phyloP scores from a whole-genome alignment of 1,139 yeast species.

The Blastobotrys proliferans region DNA sequence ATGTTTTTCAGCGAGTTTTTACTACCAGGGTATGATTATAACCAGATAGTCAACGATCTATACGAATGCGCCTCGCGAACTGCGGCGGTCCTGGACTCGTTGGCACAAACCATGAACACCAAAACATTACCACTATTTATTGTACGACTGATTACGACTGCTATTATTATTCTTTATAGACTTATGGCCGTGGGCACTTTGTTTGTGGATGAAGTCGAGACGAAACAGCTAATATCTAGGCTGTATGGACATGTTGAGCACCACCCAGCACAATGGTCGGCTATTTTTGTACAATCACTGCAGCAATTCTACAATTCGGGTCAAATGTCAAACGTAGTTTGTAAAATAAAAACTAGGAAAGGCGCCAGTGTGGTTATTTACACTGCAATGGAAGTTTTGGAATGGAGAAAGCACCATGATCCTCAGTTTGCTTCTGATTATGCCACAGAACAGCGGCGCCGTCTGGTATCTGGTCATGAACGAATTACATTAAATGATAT shows the following conservation, averaged over 20 bases:
- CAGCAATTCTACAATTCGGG: constrained; percentile 14
- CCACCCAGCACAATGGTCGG: constrained; percentile 10
- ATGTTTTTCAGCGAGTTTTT: neutral
- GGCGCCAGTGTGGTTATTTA: constrained; percentile 17
- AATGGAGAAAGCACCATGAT: constrained; percentile 1
- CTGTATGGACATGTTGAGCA: neutral
- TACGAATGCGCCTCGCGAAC: neutral
- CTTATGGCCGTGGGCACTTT: constrained; percentile 8
- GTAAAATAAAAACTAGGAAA: constrained; percentile 15
- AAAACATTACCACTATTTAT: constrained; percentile 12
- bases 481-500: neutral
- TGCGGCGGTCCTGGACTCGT: neutral
- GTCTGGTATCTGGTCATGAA: constrained; percentile 2
- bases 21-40: neutral
- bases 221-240: neutral
- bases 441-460: neutral
- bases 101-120: neutral
- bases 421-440: neutral
- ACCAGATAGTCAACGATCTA: neutral
- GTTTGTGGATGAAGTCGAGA: neutral
- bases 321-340: constrained; percentile 12
- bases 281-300: constrained; percentile 2
- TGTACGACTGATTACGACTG: constrained; percentile 4
- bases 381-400: constrained; percentile 6
- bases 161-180: constrained; percentile 10